These are phyloP conservation scores for Solanum phureja DNA, from an alignment of 257 asterid species.

Conservation along the genomic window DNA sequence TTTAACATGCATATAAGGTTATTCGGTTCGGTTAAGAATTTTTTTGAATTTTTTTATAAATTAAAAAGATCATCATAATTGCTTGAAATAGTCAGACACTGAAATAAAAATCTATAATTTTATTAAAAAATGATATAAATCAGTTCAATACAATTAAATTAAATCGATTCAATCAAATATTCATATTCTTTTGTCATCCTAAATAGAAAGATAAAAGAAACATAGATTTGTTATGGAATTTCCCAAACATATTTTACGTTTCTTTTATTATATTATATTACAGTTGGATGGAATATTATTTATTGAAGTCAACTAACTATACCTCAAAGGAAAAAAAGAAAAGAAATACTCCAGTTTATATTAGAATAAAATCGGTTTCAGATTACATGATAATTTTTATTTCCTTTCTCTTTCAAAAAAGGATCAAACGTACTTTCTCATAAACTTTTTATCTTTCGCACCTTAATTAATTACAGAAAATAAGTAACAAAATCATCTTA, in stretches of 20 bases:
- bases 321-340: background rate
- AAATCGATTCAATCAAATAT: accelerated
- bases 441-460: background rate
- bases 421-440: background rate
- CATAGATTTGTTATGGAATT: background rate
- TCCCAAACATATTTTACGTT: too few relatives aligned
- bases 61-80: too few relatives aligned
- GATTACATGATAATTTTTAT: background rate
- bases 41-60: too few relatives aligned
- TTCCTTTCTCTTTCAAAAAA: background rate
- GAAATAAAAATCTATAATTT: too few relatives aligned
- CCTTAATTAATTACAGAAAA: background rate
- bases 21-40: too few relatives aligned
- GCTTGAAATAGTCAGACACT: too few relatives aligned
- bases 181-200: too few relatives aligned
- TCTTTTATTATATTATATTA: background rate
- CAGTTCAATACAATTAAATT: too few relatives aligned
- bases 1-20: too few relatives aligned
- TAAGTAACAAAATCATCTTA: background rate
- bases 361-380: background rate
- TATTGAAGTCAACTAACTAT: background rate
- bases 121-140: too few relatives aligned
- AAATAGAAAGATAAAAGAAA: too few relatives aligned
- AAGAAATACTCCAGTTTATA: background rate
- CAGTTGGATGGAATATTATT: background rate